These are phyloP conservation scores for Juglanconis sp. DNA, from an alignment of 2,329 filamentous ascomycete genomes.

Conservation along the genomic window DNA sequence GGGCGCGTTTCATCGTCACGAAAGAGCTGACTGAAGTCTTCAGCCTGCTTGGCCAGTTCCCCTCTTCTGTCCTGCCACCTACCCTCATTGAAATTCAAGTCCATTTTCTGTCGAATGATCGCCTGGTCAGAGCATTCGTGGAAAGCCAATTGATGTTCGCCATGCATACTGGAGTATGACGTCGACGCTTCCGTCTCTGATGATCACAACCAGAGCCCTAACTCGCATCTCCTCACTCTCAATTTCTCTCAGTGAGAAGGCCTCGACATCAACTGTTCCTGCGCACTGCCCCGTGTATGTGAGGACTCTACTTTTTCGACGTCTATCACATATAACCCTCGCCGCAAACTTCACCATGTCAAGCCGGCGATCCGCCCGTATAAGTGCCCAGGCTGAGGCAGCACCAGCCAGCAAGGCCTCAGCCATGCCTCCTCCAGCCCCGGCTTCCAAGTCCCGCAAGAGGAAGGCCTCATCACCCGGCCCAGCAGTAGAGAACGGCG, in stretches of 20 bases:
- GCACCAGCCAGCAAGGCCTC: not conserved
- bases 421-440: constrained; percentile 15
- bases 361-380: constrained; percentile 35
- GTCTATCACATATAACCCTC: not conserved
- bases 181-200: constrained; percentile 1
- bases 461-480: constrained; percentile 21
- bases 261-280: not conserved
- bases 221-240: not conserved
- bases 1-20: constrained; percentile 11
- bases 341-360: constrained; percentile 23
- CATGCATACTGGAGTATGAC: not conserved
- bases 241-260: not conserved
- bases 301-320: not conserved
- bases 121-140: not conserved
- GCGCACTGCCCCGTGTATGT: not conserved
- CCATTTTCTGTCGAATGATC: not conserved
- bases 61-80: not conserved
- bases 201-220: not conserved
- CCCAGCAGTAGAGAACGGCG: constrained; percentile 7
- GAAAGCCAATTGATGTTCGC: not conserved
- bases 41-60: not conserved
- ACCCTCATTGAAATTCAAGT: not conserved
- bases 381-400: constrained; percentile 30
- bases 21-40: not conserved
- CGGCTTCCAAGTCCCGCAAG: constrained; percentile 24